Evolutionary conservation across 108 stramenopile species (phyloP), one percentile per base, ranked within the genome.

Genomic region (Fistulifera solaris): DNA sequence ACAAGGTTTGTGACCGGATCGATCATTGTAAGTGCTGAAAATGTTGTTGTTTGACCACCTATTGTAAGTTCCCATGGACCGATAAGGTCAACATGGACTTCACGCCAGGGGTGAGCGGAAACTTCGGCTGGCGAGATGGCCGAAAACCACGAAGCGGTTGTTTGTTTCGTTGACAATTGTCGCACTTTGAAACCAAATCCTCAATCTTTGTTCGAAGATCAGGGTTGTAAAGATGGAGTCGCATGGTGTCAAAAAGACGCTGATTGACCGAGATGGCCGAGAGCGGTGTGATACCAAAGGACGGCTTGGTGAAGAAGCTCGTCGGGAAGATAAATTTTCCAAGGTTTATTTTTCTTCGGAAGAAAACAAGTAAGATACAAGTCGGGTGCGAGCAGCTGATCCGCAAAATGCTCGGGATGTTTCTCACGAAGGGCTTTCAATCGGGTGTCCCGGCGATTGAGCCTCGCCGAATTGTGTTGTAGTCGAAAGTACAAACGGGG

Each of bases 1-100:
- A 63, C 49, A 27, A 80, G 43, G 47, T 73, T 76, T 13, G 75
- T 72, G 1, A 68, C 66, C 17, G 66, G 59, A 35, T 66, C 65
- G 22, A 66, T 59, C 0, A 35, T 42, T 0, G 58, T 66, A 0
- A 66, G 19, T 0, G 65, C 65, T 21, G 35, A 45, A 42, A 65
- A 66, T 19, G 16, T 19, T 6, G 3, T 6, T 5, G 16, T 21
- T 19, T 19, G 16, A 5, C 44, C 44, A 11, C 16, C 40, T 3
- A 64, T 43, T 22, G 47, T 41, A 2, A 76, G 43, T 21, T 15
- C 60, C 68, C 69, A 76, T 12, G 74, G 74, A 12, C 74, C 69
- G 17, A 76, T 71, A 18, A 71, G 54, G 47, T 76, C 70, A 55
- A 71, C 52, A 6, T 44, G 54, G 16, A 59, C 63, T 57, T 64